Evolutionary conservation across 192 early-diverging fungal species (phyloP).

Genomic region (Physocladia obscura): DNA sequence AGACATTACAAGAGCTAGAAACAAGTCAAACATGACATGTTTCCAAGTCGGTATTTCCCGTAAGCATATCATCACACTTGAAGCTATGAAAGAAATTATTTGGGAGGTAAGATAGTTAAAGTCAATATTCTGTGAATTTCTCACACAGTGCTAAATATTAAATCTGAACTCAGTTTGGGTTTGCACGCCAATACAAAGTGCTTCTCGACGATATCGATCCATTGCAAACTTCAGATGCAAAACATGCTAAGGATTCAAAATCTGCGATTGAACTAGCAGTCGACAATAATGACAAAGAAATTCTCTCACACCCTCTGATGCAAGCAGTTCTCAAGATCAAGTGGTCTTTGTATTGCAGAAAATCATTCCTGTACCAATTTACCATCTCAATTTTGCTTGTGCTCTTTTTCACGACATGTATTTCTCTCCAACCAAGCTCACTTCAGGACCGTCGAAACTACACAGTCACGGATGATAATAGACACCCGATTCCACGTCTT

Average conservation of each 20-base stretch:
- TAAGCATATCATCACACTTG: conserved; percentile 5
- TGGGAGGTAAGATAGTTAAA: conserved; percentile 11
- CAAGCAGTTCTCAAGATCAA: conserved; percentile 23
- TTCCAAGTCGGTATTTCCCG: conserved; percentile 26
- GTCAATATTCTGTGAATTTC: too few relatives aligned
- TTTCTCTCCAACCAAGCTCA: conserved; percentile 13
- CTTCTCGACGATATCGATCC: conserved; percentile 24
- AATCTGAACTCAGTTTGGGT: conserved; percentile 1
- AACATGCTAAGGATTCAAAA: not conserved
- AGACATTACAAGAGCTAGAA: conserved; percentile 24
- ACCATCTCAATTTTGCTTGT: conserved; percentile 2
- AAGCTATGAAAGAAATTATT: conserved; percentile 21
- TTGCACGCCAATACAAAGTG: conserved; percentile 19
- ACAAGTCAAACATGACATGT: conserved; percentile 18
- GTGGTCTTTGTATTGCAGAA: conserved; percentile 31
- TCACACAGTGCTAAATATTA: too few relatives aligned
- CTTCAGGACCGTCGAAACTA: conserved; percentile 4
- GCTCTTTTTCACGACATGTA: not conserved
- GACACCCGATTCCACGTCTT: not conserved
- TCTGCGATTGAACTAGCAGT: conserved; percentile 24
- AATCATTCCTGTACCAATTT: conserved; percentile 11
- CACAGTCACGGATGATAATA: not conserved
- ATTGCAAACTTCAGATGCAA: not conserved
- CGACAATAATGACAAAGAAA: conserved; percentile 21
- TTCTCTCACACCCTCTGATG: conserved; percentile 21